phyloP scores from a whole-genome alignment of 441 rosid genomes.

The Breynia disticha region DNA sequence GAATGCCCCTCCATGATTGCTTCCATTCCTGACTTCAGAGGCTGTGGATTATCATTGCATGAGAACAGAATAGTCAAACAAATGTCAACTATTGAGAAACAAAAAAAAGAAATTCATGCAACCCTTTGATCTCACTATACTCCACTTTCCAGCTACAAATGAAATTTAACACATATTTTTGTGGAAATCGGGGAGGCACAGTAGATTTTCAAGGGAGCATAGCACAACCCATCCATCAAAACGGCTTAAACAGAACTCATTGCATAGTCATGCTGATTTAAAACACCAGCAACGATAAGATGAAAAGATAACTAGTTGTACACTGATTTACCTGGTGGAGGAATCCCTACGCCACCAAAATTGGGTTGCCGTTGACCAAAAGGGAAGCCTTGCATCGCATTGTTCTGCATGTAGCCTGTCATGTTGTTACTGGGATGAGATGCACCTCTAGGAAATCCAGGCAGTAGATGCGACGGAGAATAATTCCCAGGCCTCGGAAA shows the following conservation, averaged over 20 bases:
- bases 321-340: constrained; percentile 40
- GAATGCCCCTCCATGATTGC: constrained; percentile 58
- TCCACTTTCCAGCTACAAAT: not conserved
- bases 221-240: too few relatives aligned
- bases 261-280: too few relatives aligned
- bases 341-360: constrained; percentile 37
- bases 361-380: constrained; percentile 56
- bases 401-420: constrained; percentile 51
- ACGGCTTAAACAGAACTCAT: not conserved
- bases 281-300: not conserved
- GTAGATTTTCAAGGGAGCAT: too few relatives aligned
- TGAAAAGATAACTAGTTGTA: constrained; percentile 1
- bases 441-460: constrained; percentile 48
- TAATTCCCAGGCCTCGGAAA: constrained; percentile 54
- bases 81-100: not conserved
- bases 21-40: constrained; percentile 36
- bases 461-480: constrained; percentile 49
- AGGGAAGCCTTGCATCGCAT: constrained; percentile 56
- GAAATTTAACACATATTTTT: too few relatives aligned
- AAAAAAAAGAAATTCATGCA: not conserved
- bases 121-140: not conserved
- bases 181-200: too few relatives aligned
- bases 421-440: constrained; percentile 45
- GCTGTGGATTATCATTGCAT: constrained; percentile 27
- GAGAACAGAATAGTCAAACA: not conserved